A percentile compares a stretch with the other conserved stretches of the same genome.
Evolutionary conservation across 768 basidiomycete species (phyloP).

Genomic region (Lactifluus subvellereus): DNA sequence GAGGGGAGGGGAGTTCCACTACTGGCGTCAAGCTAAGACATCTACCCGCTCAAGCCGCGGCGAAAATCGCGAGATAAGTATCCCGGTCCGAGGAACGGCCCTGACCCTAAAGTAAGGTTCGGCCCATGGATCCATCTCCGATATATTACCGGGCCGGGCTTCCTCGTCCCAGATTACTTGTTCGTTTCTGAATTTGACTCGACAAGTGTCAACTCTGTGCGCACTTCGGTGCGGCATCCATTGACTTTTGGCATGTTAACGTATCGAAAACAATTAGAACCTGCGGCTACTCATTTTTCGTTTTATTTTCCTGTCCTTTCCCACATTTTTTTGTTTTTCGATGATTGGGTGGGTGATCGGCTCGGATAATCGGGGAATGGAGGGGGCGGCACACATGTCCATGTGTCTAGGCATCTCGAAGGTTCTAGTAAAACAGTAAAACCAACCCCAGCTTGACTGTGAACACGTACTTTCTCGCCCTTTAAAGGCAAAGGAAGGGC

Average conservation of each 20-base stretch:
- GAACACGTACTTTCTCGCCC: not conserved
- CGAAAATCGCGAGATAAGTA: not conserved
- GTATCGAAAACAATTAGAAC: not conserved
- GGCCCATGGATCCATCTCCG: not conserved
- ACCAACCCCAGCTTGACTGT: not conserved
- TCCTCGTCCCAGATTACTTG: not conserved
- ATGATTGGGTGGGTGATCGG: constrained; percentile 5
- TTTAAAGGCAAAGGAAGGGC: not conserved
- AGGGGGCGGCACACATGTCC: not conserved
- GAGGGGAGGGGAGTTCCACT: not conserved
- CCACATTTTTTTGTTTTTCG: not conserved
- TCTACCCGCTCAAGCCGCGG: constrained; percentile 7
- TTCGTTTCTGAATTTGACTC: constrained; percentile 14
- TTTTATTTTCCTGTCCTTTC: not conserved
- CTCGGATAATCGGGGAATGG: constrained; percentile 13
- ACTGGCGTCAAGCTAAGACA: not conserved
- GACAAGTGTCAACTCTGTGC: constrained; percentile 4
- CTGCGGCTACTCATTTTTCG: not conserved
- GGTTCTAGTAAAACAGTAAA: not conserved
- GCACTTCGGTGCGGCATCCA: not conserved
- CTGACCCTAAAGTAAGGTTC: constrained; percentile 19
- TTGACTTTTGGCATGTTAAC: constrained; percentile 12
- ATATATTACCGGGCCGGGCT: not conserved
- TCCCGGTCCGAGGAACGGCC: constrained; percentile 1
- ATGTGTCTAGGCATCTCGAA: not conserved